Percentiles rank a stretch among this genome's conserved stretches.
phyloP scores from a whole-genome alignment of 768 basidiomycete genomes.

The Agrocybe chaxingu region DNA sequence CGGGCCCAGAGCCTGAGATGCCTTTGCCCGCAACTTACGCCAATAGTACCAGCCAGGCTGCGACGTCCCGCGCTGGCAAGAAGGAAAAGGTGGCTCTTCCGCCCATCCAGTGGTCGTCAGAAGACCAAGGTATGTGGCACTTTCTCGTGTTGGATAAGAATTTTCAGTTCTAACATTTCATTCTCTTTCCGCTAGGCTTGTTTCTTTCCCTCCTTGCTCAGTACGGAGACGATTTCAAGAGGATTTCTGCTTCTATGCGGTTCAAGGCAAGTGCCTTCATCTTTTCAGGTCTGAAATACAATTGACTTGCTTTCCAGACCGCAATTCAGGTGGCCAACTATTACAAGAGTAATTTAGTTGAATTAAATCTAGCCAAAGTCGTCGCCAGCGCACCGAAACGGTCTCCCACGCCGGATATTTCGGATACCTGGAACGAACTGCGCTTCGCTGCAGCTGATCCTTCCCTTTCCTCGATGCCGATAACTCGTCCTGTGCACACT shows the following conservation, averaged over 20 bases:
- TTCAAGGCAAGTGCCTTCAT: conserved; percentile 42
- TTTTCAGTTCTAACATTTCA: conserved; percentile 10
- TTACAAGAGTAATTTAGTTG: conserved; percentile 40
- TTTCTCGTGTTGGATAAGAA: background rate
- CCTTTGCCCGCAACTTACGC: conserved; percentile 21
- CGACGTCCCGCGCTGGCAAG: conserved; percentile 21
- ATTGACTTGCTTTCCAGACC: conserved; percentile 33
- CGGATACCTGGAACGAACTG: conserved; percentile 19
- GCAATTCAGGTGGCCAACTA: conserved; percentile 53
- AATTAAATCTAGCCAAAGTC: conserved; percentile 39
- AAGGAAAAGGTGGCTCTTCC: conserved; percentile 15
- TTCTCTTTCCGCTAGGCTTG: conserved; percentile 27
- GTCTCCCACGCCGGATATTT: conserved; percentile 30
- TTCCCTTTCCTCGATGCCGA: conserved; percentile 3
- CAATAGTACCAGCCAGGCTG: conserved; percentile 19
- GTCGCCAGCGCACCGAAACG: conserved; percentile 39
- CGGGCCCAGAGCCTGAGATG: conserved; percentile 17
- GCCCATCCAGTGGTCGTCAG: conserved; percentile 57
- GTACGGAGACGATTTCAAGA: conserved; percentile 64
- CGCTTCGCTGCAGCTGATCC: conserved; percentile 17
- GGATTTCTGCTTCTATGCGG: conserved; percentile 66
- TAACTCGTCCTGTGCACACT: background rate
- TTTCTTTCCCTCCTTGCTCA: conserved; percentile 57
- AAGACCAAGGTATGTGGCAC: conserved; percentile 55
- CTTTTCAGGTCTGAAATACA: background rate